Conservation (phyloP, 1,284 basidiomycete species). For the Phylloboletellus chloephorus region DNA sequence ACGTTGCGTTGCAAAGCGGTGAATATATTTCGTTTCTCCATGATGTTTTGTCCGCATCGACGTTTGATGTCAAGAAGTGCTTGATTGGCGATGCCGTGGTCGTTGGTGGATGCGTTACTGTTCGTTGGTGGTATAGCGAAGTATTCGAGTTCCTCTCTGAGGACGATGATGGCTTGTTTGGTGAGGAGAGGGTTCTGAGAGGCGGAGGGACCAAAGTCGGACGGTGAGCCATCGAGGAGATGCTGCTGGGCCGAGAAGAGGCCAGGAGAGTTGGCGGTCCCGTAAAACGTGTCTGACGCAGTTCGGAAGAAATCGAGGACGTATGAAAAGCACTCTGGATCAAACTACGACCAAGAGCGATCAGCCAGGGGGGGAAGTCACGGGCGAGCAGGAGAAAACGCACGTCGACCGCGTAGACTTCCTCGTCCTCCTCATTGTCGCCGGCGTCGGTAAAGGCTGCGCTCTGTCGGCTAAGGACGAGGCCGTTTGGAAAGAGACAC, state of each 20-base stretch:
- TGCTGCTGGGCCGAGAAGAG: constrained; percentile 77
- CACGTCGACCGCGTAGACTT: constrained; percentile 94
- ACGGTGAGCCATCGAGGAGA: constrained; percentile 58
- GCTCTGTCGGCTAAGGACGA: constrained; percentile 87
- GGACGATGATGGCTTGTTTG: constrained; percentile 98
- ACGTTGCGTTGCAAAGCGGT: constrained; percentile 97
- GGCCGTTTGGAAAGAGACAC: constrained; percentile 95
- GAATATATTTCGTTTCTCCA: constrained; percentile 91
- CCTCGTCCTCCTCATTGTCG: constrained; percentile 84
- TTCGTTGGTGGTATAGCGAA: constrained; percentile 89
- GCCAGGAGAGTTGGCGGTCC: constrained; percentile 68
- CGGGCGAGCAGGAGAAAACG: constrained; percentile 34
- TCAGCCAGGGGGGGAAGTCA: constrained; percentile 6
- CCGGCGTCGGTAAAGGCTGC: constrained; percentile 67
- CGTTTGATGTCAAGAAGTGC: constrained; percentile 73
- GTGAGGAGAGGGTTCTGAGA: constrained; percentile 87
- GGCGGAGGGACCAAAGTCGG: constrained; percentile 59
- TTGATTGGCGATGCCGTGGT: constrained; percentile 73
- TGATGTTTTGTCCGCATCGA: constrained; percentile 81
- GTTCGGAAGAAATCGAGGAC: constrained; percentile 88
- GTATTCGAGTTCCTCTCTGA: constrained; percentile 97
- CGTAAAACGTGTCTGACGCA: constrained; percentile 90
- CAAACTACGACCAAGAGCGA: constrained; percentile 61
- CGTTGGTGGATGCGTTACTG: constrained; percentile 61
- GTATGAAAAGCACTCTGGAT: constrained; percentile 93